Evolutionary conservation across 495 filamentous ascomycete species (phyloP), one percentile per base, ranked within the genome.

Genomic region (Daldinia caldariorum): DNA sequence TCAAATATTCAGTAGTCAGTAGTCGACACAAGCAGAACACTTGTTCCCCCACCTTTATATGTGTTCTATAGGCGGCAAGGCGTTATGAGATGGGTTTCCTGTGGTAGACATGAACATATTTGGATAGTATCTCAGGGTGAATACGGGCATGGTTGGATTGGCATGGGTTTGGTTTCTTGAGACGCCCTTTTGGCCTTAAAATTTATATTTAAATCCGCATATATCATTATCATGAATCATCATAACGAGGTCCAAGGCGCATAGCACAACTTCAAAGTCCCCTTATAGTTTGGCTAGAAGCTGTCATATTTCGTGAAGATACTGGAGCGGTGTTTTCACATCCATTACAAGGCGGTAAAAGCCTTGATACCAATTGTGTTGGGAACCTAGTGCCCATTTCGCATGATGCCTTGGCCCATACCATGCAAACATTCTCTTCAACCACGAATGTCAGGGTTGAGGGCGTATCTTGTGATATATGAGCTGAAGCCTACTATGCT

Each of bases 401-500:
- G 53, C 6, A 38, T 22, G 34, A 26, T 39, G 5, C 13, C 18
- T 38, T 39, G 0, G 20, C 32, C 20, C 7, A 20, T 13, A 31
- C 8, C 13, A 5, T 35, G 34, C 7, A 32, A 13, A 9, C 13
- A 16, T 32, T 12, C 13, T 51, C 22, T 16, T 53, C 26, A 26
- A 5, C 16, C 38, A 1, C 14, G 13, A 31, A 13, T 7, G 22
- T 62, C 22, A 2, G 63, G 60, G 43, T 71, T 55, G 18, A 74
- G 55, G 1, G 71, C 71, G 6, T 13, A 45, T 26, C 29, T 61
- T 29, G 71, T 74, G 12, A 74, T 22, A 41, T 67, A 74, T 29
- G 51, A 68, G 39, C 63, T 47, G 38, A 74, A 74, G 18, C 67
- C 67, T 10, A 67, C 71, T 26, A 71, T 50, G 29, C 67, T 69